These are phyloP conservation scores for Populus tomentosa DNA, from an alignment of 441 rosid genomes.

Conservation along the genomic window DNA sequence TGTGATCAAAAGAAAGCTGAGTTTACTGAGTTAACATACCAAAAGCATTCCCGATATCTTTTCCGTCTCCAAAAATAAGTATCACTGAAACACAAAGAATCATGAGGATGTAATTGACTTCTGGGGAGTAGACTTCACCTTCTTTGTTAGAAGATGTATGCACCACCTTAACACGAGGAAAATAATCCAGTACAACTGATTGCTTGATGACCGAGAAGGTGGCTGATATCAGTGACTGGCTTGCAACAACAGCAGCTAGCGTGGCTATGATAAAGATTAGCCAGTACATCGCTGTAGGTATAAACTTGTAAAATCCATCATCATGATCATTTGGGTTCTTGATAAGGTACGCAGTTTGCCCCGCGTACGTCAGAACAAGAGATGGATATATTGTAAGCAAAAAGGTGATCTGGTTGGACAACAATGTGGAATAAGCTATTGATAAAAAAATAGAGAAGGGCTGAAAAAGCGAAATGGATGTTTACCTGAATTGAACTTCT, in stretches of 20 bases:
- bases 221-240: slow-evolving; percentile 70
- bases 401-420: slow-evolving; percentile 50
- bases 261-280: slow-evolving; percentile 59
- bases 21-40: slow-evolving; percentile 31
- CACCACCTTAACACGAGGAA: slow-evolving; percentile 65
- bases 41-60: slow-evolving; percentile 66
- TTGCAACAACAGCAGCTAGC: slow-evolving; percentile 55
- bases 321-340: slow-evolving; percentile 48
- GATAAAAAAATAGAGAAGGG: not conserved
- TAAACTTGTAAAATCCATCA: slow-evolving; percentile 66
- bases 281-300: slow-evolving; percentile 55
- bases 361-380: slow-evolving; percentile 60
- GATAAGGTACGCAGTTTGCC: slow-evolving; percentile 71
- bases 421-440: slow-evolving; percentile 10
- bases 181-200: slow-evolving; percentile 66
- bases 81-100: slow-evolving; percentile 59
- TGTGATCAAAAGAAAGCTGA: slow-evolving; percentile 1
- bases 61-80: slow-evolving; percentile 65
- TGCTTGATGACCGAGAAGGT: slow-evolving; percentile 73
- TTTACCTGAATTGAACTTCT: slow-evolving; percentile 54
- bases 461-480: not conserved
- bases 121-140: slow-evolving; percentile 75
- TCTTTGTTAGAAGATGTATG: slow-evolving; percentile 60
- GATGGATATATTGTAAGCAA: slow-evolving; percentile 59
- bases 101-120: slow-evolving; percentile 66